phyloP scores from a whole-genome alignment of 1,284 basidiomycete species.

The Ustilago cynodontis region DNA sequence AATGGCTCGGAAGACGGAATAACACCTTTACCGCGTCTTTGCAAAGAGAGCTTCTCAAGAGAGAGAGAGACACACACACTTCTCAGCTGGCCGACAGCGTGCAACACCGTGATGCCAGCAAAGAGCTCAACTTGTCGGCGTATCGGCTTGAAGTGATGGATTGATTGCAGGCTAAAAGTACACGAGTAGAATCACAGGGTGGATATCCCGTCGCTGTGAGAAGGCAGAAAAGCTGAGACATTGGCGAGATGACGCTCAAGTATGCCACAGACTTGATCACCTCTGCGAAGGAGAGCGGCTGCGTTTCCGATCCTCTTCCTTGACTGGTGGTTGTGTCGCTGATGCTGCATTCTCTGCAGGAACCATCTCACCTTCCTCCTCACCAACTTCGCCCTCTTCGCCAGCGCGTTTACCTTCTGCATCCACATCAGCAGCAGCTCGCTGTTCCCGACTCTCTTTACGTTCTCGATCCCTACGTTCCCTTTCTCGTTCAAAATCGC shows the following conservation, averaged over 20 bases:
- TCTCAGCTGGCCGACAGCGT: not conserved
- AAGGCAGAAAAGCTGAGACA: not conserved
- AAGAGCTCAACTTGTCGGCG: not conserved
- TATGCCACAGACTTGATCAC: constrained; percentile 2
- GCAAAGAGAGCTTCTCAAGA: not conserved
- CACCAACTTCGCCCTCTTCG: constrained; percentile 38
- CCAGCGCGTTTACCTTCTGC: constrained; percentile 18
- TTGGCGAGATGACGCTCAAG: too few species aligned
- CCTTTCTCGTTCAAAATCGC: constrained; percentile 45
- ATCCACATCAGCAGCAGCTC: constrained; percentile 20
- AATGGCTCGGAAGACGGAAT: constrained; percentile 29
- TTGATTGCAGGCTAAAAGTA: constrained; percentile 17
- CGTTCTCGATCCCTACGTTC: constrained; percentile 52
- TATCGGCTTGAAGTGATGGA: not conserved
- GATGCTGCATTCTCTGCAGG: constrained; percentile 14
- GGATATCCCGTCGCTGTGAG: not conserved
- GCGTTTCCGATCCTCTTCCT: constrained; percentile 49
- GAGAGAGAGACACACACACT: not conserved
- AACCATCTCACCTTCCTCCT: constrained; percentile 44
- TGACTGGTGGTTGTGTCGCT: constrained; percentile 19
- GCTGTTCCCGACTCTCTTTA: constrained; percentile 47
- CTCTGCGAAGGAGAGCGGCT: constrained; percentile 38
- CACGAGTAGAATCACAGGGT: not conserved
- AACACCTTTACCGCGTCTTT: not conserved
- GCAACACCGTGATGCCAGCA: not conserved